Conservation (phyloP, 805 yeast genomes). For the Dipodascopsis tothii region DNA sequence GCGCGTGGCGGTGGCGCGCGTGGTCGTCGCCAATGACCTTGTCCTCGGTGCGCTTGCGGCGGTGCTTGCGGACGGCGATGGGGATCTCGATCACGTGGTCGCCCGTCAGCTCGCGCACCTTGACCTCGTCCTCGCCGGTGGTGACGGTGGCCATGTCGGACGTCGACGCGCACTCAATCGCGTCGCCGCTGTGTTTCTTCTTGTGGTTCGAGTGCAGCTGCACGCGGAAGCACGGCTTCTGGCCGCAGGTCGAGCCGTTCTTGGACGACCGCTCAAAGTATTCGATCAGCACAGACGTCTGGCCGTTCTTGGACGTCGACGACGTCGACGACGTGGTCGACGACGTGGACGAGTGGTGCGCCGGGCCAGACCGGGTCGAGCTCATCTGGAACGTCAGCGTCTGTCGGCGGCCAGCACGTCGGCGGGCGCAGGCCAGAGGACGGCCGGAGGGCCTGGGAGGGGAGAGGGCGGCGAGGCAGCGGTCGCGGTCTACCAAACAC, state of each 20-base stretch:
- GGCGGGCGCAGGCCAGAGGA: not conserved
- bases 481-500: not conserved
- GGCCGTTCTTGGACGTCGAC: not conserved
- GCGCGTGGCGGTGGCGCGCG: too few relatives aligned
- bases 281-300: constrained; percentile 15
- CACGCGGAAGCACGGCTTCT: constrained; percentile 14
- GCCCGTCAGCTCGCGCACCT: not conserved
- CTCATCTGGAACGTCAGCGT: not conserved
- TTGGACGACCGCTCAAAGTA: constrained; percentile 10
- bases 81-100: not conserved
- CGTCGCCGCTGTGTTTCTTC: not conserved
- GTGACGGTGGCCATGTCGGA: not conserved
- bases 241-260: constrained; percentile 1
- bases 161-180: not conserved
- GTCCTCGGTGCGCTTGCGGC: not conserved
- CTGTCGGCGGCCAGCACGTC: not conserved
- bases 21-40: too few relatives aligned
- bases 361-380: not conserved
- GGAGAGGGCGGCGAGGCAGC: not conserved
- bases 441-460: not conserved
- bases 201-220: constrained; percentile 4
- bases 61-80: not conserved
- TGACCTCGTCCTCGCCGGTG: too few relatives aligned
- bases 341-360: not conserved
- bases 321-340: constrained; percentile 1